Evolutionary conservation across 176 grass and related monocot species (phyloP).

Genomic region (Eleusine coracana): DNA sequence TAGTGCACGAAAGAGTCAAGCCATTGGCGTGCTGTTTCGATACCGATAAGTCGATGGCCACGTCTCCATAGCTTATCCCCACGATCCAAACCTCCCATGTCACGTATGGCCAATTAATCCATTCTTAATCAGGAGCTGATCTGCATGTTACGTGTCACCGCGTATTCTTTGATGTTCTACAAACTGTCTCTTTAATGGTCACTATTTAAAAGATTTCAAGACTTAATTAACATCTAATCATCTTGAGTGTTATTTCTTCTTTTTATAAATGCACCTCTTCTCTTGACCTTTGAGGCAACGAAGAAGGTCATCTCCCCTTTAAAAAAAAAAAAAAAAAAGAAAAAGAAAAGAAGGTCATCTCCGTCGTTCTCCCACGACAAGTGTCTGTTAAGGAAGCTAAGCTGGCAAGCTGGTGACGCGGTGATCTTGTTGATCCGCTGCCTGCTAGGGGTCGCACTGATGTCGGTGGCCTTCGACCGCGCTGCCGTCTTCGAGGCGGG

Average conservation of each 20-base stretch:
- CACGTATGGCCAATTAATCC: background rate
- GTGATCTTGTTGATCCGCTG: background rate
- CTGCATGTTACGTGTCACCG: slow-evolving; percentile 13
- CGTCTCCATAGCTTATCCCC: background rate
- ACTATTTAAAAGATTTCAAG: background rate
- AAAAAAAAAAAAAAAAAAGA: no score
- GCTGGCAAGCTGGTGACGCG: background rate
- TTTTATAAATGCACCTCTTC: background rate
- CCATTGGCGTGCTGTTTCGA: background rate
- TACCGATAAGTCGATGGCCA: background rate
- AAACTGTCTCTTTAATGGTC: background rate
- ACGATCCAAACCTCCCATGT: slow-evolving; percentile 8
- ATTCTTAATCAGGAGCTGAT: slow-evolving; percentile 21
- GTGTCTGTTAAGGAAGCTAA: background rate
- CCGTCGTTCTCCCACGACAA: background rate
- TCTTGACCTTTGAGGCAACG: background rate
- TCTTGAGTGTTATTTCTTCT: background rate
- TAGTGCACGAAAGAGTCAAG: background rate
- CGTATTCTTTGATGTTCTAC: background rate
- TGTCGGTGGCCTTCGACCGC: slow-evolving; percentile 27
- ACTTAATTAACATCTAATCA: background rate
- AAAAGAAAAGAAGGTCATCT: background rate
- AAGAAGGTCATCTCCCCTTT: background rate
- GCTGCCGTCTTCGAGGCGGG: slow-evolving; percentile 20
- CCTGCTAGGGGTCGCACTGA: background rate